These are phyloP conservation scores for Amniculicola lignicola DNA, from an alignment of 495 filamentous ascomycete genomes.

Conservation along the genomic window DNA sequence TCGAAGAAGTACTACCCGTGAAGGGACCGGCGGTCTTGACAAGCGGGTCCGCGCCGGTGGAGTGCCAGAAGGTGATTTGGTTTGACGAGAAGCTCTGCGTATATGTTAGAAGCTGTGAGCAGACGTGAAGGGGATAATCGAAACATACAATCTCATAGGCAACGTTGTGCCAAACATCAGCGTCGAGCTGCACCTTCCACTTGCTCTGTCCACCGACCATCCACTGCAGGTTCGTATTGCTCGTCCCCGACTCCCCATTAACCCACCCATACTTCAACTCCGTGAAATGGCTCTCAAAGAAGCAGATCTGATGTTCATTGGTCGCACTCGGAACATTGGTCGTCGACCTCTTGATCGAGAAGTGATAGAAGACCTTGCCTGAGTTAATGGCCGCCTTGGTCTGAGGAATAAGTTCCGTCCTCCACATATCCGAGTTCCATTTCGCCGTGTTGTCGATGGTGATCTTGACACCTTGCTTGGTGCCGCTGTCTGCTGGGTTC, in stretches of 20 bases:
- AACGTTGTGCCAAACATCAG: conserved; percentile 69
- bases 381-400: conserved; percentile 59
- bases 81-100: conserved; percentile 53
- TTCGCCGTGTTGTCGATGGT: conserved; percentile 55
- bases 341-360: conserved; percentile 58
- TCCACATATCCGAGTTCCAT: conserved; percentile 45
- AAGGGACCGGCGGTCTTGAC: conserved; percentile 57
- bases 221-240: conserved; percentile 55
- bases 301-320: conserved; percentile 71
- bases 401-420: conserved; percentile 68
- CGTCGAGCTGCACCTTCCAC: conserved; percentile 52
- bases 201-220: conserved; percentile 51
- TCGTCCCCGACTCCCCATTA: conserved; percentile 54
- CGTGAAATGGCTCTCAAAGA: conserved; percentile 75
- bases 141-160: conserved; percentile 48
- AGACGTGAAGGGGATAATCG: neutral
- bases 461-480: conserved; percentile 64
- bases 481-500: conserved; percentile 63
- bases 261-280: conserved; percentile 70
- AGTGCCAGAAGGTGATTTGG: conserved; percentile 68
- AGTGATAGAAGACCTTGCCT: conserved; percentile 68
- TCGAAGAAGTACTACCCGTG: conserved; percentile 57
- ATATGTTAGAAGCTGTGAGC: neutral
- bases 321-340: conserved; percentile 58
- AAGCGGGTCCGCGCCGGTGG: conserved; percentile 56